These are phyloP conservation scores for Phytophthora rubi DNA, from an alignment of 352 stramenopile genomes.

Conservation along the genomic window DNA sequence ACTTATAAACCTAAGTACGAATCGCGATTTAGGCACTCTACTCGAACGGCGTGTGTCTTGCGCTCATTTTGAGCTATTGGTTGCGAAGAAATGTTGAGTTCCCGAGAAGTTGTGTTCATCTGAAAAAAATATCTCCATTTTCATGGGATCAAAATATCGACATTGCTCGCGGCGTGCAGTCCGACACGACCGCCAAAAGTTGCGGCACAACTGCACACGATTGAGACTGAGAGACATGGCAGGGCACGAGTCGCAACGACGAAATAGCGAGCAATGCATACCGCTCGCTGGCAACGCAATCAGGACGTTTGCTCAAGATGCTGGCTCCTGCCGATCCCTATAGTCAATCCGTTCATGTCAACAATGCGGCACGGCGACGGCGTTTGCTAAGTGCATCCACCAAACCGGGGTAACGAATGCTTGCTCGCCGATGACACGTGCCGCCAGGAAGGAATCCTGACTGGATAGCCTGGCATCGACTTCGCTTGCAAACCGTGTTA, in stretches of 20 bases:
- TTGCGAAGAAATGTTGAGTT: no score
- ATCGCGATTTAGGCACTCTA: no score
- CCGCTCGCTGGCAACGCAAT: not conserved
- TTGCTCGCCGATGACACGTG: conserved; percentile 11
- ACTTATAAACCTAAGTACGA: no score
- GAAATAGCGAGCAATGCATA: not conserved
- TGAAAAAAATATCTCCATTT: no score
- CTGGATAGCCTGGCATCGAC: conserved; percentile 9
- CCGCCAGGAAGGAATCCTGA: not conserved
- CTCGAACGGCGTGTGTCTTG: no score
- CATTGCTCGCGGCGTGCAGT: not conserved
- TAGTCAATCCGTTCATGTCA: not conserved
- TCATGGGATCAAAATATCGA: no score
- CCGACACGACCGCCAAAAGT: not conserved
- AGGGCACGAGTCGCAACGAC: conserved; percentile 7
- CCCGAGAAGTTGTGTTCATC: no score
- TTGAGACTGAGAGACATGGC: conserved; percentile 12
- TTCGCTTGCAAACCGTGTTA: conserved; percentile 28
- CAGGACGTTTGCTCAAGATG: not conserved
- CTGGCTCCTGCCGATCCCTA: not conserved
- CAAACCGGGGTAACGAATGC: not conserved
- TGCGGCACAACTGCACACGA: conserved; percentile 16
- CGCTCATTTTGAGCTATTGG: no score
- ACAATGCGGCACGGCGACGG: not conserved
- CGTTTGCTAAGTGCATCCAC: conserved; percentile 4